phyloP scores from a whole-genome alignment of 176 grass and related monocot genomes.

The Musa schizocarpa region DNA sequence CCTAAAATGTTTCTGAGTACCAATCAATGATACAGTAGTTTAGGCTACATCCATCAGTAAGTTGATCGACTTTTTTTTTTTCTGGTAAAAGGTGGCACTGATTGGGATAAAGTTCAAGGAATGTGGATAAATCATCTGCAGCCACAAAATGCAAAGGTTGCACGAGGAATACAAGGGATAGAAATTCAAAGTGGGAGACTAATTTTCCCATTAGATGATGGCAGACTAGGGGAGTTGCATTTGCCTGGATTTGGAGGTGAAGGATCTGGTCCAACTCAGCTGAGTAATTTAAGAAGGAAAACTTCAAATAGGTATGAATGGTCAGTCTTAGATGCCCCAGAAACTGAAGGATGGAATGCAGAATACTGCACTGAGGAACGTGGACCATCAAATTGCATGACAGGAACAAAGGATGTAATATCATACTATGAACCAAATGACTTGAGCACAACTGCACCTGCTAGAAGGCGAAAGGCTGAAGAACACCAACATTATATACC shows the following conservation, averaged over 20 bases:
- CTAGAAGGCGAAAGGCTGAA: slow-evolving; percentile 44
- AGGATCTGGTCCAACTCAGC: slow-evolving; percentile 43
- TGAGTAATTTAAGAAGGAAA: slow-evolving; percentile 50
- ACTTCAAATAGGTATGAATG: slow-evolving; percentile 77
- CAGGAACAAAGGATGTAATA: slow-evolving; percentile 35
- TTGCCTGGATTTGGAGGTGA: slow-evolving; percentile 69
- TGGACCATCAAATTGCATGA: slow-evolving; percentile 70
- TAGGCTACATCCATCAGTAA: neutral
- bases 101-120: slow-evolving; percentile 43
- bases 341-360: slow-evolving; percentile 98
- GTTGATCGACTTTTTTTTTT: neutral
- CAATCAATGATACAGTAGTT: neutral
- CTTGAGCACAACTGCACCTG: slow-evolving; percentile 28
- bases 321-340: slow-evolving; percentile 78
- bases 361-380: slow-evolving; percentile 95
- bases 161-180: slow-evolving; percentile 44
- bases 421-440: slow-evolving; percentile 24
- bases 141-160: slow-evolving; percentile 65
- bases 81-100: slow-evolving; percentile 32
- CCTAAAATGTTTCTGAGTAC: neutral
- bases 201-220: slow-evolving; percentile 79
- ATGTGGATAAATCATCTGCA: slow-evolving; percentile 69
- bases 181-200: slow-evolving; percentile 66
- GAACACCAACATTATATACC: slow-evolving; percentile 46
- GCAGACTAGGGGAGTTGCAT: slow-evolving; percentile 79